phyloP scores from a whole-genome alignment of 1,284 basidiomycete species.

The Coniferiporia weirii region DNA sequence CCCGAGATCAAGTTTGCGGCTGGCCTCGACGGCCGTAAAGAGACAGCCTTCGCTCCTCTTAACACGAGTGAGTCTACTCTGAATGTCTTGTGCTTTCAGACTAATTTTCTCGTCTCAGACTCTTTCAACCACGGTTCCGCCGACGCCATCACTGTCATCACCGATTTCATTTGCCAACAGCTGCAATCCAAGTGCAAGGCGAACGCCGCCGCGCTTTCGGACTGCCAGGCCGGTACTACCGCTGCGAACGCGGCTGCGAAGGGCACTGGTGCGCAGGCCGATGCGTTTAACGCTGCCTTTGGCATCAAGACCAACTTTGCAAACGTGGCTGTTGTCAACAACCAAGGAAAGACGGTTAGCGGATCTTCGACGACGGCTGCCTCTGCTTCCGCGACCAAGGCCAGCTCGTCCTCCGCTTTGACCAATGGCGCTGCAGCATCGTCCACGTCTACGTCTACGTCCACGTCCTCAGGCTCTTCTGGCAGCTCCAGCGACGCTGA shows the following conservation, averaged over 20 bases:
- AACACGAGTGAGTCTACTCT: slow-evolving; percentile 32
- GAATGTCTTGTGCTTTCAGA: not conserved
- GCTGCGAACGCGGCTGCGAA: not conserved
- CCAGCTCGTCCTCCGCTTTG: not conserved
- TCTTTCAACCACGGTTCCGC: slow-evolving; percentile 49
- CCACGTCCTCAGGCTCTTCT: not conserved
- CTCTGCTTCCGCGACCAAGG: not conserved
- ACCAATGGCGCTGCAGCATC: not conserved
- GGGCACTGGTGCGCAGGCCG: slow-evolving; percentile 30
- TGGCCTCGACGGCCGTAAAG: slow-evolving; percentile 47
- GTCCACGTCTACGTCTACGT: not conserved
- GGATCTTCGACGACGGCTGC: not conserved
- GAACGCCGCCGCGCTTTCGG: not conserved
- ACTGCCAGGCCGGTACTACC: not conserved
- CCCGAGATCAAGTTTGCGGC: slow-evolving; percentile 48
- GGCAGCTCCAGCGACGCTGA: slow-evolving; percentile 1
- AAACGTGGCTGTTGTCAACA: slow-evolving; percentile 2
- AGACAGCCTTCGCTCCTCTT: slow-evolving; percentile 49
- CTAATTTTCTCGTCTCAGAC: slow-evolving; percentile 22
- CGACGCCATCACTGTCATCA: slow-evolving; percentile 50
- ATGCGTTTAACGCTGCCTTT: slow-evolving; percentile 6
- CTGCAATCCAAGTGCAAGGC: slow-evolving; percentile 2
- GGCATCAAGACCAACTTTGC: slow-evolving; percentile 16
- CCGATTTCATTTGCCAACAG: slow-evolving; percentile 27
- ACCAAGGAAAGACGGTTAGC: slow-evolving; percentile 12